Conservation (phyloP, 2,329 filamentous ascomycete species). For the Thelonectria blattea region DNA sequence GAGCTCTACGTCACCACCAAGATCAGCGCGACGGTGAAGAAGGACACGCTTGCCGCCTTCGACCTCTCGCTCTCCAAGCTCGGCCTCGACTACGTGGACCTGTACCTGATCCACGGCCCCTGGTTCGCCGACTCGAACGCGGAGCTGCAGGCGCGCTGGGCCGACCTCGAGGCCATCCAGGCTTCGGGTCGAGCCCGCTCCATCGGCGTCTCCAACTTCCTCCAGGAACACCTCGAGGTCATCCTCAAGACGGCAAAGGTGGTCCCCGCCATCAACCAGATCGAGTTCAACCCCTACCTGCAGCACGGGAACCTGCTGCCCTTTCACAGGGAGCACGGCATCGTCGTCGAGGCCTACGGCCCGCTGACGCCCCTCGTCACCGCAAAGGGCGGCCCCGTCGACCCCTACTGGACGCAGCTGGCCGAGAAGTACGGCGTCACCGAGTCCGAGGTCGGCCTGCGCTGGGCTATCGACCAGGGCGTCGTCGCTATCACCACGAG, state of each 20-base stretch:
- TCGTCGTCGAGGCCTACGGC: slow-evolving; percentile 62
- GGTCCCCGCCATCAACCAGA: slow-evolving; percentile 76
- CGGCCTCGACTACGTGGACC: slow-evolving; percentile 73
- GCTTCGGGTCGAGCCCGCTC: slow-evolving; percentile 68
- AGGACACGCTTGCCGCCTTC: slow-evolving; percentile 57
- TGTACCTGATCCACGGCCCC: slow-evolving; percentile 69
- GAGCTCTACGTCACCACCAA: slow-evolving; percentile 74
- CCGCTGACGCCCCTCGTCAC: slow-evolving; percentile 59
- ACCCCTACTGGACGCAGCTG: slow-evolving; percentile 55
- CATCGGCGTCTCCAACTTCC: slow-evolving; percentile 82
- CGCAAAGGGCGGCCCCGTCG: slow-evolving; percentile 59
- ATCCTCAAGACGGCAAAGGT: slow-evolving; percentile 65
- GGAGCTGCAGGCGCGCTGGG: slow-evolving; percentile 65
- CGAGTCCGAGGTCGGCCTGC: slow-evolving; percentile 61
- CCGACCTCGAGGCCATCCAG: slow-evolving; percentile 69
- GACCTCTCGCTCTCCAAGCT: slow-evolving; percentile 67
- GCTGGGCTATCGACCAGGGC: slow-evolving; percentile 67
- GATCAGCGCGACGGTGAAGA: slow-evolving; percentile 49
- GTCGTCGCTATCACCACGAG: slow-evolving; percentile 66
- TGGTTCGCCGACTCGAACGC: slow-evolving; percentile 56
- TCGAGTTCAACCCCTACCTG: slow-evolving; percentile 80
- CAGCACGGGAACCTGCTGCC: slow-evolving; percentile 66
- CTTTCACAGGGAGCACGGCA: slow-evolving; percentile 63
- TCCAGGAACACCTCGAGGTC: slow-evolving; percentile 60
- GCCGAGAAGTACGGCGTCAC: slow-evolving; percentile 65